Percentiles rank a stretch among this genome's conserved stretches.
These are phyloP conservation scores for Thermothelomyces thermophilus DNA, from an alignment of 2,329 filamentous ascomycete species.

Conservation along the genomic window DNA sequence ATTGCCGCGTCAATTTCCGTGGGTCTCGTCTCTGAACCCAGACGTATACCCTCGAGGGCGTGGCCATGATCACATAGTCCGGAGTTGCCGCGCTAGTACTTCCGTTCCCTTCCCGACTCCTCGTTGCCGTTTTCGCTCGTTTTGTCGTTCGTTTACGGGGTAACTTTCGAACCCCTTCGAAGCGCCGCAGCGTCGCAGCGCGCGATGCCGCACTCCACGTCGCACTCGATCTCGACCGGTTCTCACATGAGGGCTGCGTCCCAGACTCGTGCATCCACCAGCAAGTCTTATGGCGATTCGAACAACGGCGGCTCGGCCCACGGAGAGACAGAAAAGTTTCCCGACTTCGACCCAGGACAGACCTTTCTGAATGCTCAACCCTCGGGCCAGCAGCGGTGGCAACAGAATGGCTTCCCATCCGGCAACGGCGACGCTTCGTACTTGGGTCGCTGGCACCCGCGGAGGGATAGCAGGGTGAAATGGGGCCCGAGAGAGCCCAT, in stretches of 20 bases:
- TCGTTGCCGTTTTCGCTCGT: neutral
- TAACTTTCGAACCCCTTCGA: neutral
- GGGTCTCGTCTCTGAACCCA: conserved; percentile 1
- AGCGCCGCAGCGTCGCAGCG: neutral
- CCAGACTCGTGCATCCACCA: conserved; percentile 27
- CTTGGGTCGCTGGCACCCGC: conserved; percentile 54
- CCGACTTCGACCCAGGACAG: conserved; percentile 42
- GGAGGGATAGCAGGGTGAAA: conserved; percentile 42
- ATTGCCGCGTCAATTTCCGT: conserved; percentile 5
- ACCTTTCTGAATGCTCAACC: conserved; percentile 21
- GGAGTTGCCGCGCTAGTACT: conserved; percentile 7
- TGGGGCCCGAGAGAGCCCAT: conserved; percentile 26
- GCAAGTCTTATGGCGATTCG: conserved; percentile 25
- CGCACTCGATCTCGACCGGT: conserved; percentile 13
- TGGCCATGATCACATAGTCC: conserved; percentile 16
- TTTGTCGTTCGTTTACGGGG: neutral
- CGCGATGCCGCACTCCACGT: conserved; percentile 34
- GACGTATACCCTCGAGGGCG: conserved; percentile 1
- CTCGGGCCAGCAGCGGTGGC: conserved; percentile 23
- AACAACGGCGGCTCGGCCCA: conserved; percentile 25
- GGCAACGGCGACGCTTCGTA: conserved; percentile 23
- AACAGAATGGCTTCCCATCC: conserved; percentile 26
- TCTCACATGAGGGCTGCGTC: conserved; percentile 32
- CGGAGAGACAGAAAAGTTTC: conserved; percentile 49
- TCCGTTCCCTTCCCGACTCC: conserved; percentile 6